phyloP scores from a whole-genome alignment of 2,329 filamentous ascomycete genomes.

The Beauveria bassiana region DNA sequence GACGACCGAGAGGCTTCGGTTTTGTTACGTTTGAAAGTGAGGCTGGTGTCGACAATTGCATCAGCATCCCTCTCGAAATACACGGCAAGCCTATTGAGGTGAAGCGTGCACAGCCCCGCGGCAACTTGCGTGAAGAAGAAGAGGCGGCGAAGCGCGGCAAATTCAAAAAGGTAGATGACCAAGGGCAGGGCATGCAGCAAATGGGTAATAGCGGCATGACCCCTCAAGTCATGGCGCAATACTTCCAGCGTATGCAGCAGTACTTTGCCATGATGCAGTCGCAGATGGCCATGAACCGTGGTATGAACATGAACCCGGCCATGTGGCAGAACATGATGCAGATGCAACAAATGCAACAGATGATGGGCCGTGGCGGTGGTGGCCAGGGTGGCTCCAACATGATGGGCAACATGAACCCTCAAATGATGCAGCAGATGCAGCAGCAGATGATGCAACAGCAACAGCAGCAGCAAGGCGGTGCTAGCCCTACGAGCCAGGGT shows the following conservation, averaged over 20 bases:
- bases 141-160: constrained; percentile 57
- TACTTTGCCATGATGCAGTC: constrained; percentile 95
- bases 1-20: constrained; percentile 90
- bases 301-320: constrained; percentile 64
- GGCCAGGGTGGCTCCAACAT: constrained; percentile 30
- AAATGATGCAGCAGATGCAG: constrained; percentile 50
- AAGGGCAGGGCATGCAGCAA: constrained; percentile 32
- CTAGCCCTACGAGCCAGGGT: constrained; percentile 6
- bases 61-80: constrained; percentile 79
- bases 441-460: constrained; percentile 20
- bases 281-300: constrained; percentile 76
- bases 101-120: constrained; percentile 92
- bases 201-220: constrained; percentile 63
- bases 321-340: constrained; percentile 73
- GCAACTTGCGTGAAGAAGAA: constrained; percentile 88
- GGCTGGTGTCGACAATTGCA: constrained; percentile 83
- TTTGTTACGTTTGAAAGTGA: constrained; percentile 98
- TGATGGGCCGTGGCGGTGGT: constrained; percentile 36
- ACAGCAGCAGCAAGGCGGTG: constrained; percentile 8
- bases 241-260: constrained; percentile 97
- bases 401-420: constrained; percentile 37
- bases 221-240: constrained; percentile 95
- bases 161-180: constrained; percentile 45
- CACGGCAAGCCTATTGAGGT: constrained; percentile 96
- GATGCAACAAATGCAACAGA: constrained; percentile 62